Evolutionary conservation across 768 basidiomycete genomes (phyloP), one percentile per base, ranked within the genome.

Genomic region (Pulveroboletus sp.): DNA sequence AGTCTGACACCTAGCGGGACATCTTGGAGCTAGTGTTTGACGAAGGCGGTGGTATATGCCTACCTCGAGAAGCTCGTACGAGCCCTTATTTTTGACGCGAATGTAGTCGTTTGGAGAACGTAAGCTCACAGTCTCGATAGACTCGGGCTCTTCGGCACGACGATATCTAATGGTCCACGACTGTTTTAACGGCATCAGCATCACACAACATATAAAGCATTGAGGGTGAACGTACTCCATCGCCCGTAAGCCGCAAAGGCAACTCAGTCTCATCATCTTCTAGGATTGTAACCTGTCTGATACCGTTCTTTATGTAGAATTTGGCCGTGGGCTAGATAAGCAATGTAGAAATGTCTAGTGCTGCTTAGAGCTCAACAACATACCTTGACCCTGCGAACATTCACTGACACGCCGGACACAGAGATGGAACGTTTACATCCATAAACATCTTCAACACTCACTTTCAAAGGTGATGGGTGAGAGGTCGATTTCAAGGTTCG

Each of bases 101-200:
- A 95, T 75, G 44, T 83, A 69, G 49, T 82, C 88, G 59, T 95
- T 96, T 0, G 83, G 79, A 41, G 78, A 80, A 18, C 66, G 73
- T 40, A 85, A 66, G 39, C 63, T 74, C 32, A 71, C 72, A 17
- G 71, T 69, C 26, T 71, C 61, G 8, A 75, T 52, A 38, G 66
- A 65, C 26, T 72, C 72, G 1, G 76, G 72, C 5, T 69, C 71
- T 21, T 77, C 77, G 7, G 67, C 62, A 32, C 72, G 76, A 30
- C 81, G 81, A 66, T 94, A 97, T 51, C 78, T 81, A 39, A 99
- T 65, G 12, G 71, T 76, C 95, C 95, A 99, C 7, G 95, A 93
- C 93, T 97, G 58, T 21, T 8, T 26, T 42, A 47, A 37, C 38
- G 48, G 21, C 9, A 50, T 44, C 49, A 46, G 43, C 46, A 54